Evolutionary conservation across 768 basidiomycete species (phyloP).

Genomic region (Rhodotorula toruloides): DNA sequence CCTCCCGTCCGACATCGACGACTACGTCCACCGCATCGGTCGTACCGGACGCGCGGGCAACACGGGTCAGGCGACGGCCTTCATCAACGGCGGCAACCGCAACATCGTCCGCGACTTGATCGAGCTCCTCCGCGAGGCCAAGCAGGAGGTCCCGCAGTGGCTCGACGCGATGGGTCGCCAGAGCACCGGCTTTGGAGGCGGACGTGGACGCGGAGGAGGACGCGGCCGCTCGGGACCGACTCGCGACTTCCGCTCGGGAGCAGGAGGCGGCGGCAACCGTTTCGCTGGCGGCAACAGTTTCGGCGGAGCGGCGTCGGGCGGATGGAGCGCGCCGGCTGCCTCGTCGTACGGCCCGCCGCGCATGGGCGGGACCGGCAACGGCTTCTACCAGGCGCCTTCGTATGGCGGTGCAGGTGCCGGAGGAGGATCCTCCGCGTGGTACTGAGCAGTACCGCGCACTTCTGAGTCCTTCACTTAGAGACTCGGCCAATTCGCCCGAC

Average conservation of each 20-base stretch:
- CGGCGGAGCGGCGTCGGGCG: slow-evolving; percentile 1
- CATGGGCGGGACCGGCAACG: too few species aligned
- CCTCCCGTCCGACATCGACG: slow-evolving; percentile 94
- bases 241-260: slow-evolving; percentile 26
- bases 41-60: slow-evolving; percentile 87
- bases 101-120: slow-evolving; percentile 71
- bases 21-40: slow-evolving; percentile 78
- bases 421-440: too few species aligned
- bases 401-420: too few species aligned
- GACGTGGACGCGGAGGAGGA: slow-evolving; percentile 54
- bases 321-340: background rate
- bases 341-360: too few species aligned
- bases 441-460: too few species aligned
- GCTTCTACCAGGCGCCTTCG: too few species aligned
- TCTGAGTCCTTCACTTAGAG: too few species aligned
- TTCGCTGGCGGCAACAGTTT: slow-evolving; percentile 1
- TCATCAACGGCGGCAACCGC: slow-evolving; percentile 56
- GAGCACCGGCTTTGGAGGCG: slow-evolving; percentile 52
- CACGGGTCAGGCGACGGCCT: slow-evolving; percentile 89
- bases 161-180: slow-evolving; percentile 76
- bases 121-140: slow-evolving; percentile 89
- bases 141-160: slow-evolving; percentile 90
- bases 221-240: slow-evolving; percentile 54
- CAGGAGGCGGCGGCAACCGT: slow-evolving; percentile 5
- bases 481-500: too few species aligned